A percentile compares a stretch with the other conserved stretches of the same genome.
Evolutionary conservation across 345 rosid species (phyloP).

Genomic region (Salix arbutifolia): DNA sequence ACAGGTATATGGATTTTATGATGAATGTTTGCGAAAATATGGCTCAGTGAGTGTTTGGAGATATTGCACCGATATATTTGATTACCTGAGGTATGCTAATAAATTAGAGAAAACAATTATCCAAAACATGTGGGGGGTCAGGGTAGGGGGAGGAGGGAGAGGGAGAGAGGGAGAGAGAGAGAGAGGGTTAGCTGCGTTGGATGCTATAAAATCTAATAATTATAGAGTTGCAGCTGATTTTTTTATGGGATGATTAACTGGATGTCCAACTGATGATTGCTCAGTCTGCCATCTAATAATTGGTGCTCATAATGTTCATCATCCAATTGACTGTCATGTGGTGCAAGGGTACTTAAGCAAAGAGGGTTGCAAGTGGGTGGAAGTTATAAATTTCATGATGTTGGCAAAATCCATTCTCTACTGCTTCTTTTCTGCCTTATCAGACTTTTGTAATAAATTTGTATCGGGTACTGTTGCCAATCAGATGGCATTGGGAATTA

Average conservation of each 20-base stretch:
- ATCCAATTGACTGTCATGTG: not conserved
- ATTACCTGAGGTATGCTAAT: slow-evolving; percentile 73
- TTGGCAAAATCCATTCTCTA: not conserved
- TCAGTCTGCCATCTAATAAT: not conserved
- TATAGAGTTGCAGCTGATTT: not conserved
- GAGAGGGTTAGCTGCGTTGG: not conserved
- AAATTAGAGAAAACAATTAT: not conserved
- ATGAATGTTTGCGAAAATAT: slow-evolving; percentile 91
- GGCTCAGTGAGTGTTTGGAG: slow-evolving; percentile 98
- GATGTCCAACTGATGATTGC: not conserved
- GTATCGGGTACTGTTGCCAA: not conserved
- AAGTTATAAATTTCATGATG: not conserved
- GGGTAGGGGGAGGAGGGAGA: not conserved
- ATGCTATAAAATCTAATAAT: not conserved
- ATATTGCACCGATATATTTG: slow-evolving; percentile 96
- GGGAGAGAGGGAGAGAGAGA: not conserved
- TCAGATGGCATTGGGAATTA: not conserved
- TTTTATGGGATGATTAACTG: not conserved
- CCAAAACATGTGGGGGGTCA: not conserved
- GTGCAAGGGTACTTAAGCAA: not conserved
- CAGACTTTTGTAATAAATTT: not conserved
- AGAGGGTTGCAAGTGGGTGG: not conserved
- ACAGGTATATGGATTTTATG: slow-evolving; percentile 97
- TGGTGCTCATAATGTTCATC: not conserved
- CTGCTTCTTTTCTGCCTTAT: not conserved